Percentiles rank a stretch among this genome's conserved stretches.
phyloP scores from a whole-genome alignment of 1,284 basidiomycete species.

The Xanthoconium separans region DNA sequence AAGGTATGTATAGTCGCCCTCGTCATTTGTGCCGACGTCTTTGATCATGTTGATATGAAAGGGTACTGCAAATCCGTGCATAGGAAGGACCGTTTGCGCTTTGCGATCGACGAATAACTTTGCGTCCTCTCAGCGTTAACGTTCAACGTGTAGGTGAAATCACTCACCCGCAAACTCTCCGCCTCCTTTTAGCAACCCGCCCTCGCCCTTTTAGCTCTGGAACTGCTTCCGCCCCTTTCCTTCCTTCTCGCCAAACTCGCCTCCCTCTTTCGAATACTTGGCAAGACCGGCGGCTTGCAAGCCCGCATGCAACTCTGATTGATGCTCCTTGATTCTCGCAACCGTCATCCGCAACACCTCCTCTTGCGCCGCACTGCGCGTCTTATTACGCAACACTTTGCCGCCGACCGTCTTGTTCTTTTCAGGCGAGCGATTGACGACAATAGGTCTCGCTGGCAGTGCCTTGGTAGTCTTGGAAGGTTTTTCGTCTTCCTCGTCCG shows the following conservation, averaged over 20 bases:
- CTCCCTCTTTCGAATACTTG: conserved; percentile 79
- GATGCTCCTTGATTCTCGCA: conserved; percentile 84
- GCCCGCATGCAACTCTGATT: conserved; percentile 78
- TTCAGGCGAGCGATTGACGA: conserved; percentile 57
- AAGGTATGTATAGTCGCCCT: conserved; percentile 85
- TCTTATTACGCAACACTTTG: conserved; percentile 84
- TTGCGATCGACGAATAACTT: conserved; percentile 94
- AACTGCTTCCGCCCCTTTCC: too few relatives aligned
- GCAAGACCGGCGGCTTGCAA: conserved; percentile 84
- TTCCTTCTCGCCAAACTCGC: too few relatives aligned
- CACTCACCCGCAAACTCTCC: conserved; percentile 70
- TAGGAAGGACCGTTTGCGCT: conserved; percentile 86
- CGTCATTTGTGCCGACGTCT: conserved; percentile 94
- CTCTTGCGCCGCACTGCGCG: conserved; percentile 75
- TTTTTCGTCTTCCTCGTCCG: conserved; percentile 56
- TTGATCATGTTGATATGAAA: conserved; percentile 99
- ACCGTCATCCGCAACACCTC: conserved; percentile 71
- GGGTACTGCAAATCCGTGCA: conserved; percentile 92
- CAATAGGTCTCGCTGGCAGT: conserved; percentile 46
- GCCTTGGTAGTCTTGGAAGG: conserved; percentile 60
- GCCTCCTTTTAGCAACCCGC: conserved; percentile 80
- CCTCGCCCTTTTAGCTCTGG: too few relatives aligned
- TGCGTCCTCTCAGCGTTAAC: conserved; percentile 4
- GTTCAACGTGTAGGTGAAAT: background rate
- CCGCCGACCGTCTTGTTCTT: conserved; percentile 76